These are phyloP conservation scores for Cydonia oblonga DNA, from an alignment of 331 rosid genomes.

Conservation along the genomic window DNA sequence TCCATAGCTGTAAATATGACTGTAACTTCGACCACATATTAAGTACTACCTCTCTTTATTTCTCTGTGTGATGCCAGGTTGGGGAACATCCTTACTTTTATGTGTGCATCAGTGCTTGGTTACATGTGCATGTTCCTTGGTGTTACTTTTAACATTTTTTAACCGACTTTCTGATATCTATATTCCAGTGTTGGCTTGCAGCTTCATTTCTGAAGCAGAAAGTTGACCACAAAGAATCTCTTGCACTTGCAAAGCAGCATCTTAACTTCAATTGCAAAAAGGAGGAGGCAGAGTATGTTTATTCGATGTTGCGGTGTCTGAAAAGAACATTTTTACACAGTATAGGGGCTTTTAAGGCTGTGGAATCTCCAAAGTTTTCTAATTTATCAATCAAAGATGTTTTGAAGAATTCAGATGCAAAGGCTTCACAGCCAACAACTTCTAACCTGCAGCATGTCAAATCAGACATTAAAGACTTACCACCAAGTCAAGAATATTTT, in stretches of 20 bases:
- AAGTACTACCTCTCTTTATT: background rate
- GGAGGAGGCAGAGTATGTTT: constrained; percentile 43
- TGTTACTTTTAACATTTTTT: background rate
- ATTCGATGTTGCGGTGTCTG: constrained; percentile 59
- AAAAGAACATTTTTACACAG: constrained; percentile 40
- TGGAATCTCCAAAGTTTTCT: constrained; percentile 22
- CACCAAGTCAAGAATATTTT: constrained; percentile 11
- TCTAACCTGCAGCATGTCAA: constrained; percentile 2
- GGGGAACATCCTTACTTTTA: background rate
- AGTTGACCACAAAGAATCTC: constrained; percentile 45
- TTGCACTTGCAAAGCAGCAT: constrained; percentile 48
- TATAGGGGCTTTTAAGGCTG: constrained; percentile 14
- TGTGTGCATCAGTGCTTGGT: background rate
- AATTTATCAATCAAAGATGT: constrained; percentile 8
- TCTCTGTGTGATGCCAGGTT: background rate
- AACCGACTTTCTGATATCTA: constrained; percentile 2
- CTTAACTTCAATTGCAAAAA: constrained; percentile 55
- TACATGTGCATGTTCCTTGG: no score
- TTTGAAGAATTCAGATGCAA: background rate
- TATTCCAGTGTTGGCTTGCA: constrained; percentile 71
- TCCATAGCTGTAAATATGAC: background rate
- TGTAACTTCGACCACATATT: background rate
- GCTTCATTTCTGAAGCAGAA: constrained; percentile 49
- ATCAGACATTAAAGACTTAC: constrained; percentile 4
- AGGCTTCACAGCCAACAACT: background rate